phyloP scores from a whole-genome alignment of 306 rosid genomes.

The Purshia tridentata region DNA sequence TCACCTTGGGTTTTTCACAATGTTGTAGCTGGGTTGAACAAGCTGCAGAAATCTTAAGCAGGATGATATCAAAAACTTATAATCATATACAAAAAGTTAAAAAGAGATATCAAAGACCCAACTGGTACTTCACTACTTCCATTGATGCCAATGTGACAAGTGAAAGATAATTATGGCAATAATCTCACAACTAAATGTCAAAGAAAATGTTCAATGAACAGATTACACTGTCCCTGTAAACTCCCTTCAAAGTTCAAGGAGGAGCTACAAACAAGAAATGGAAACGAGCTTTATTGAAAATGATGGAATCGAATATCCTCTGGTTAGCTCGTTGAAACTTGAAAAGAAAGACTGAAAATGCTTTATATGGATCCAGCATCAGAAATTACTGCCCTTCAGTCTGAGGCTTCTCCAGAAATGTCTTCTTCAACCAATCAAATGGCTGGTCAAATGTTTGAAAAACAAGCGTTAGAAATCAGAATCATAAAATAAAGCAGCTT shows the following conservation, averaged over 20 bases:
- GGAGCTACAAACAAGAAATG: background rate
- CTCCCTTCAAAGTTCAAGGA: too few species aligned
- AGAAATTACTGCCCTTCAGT: conserved; percentile 19
- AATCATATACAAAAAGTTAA: background rate
- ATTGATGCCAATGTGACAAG: background rate
- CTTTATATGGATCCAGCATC: conserved; percentile 1
- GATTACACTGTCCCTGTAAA: background rate
- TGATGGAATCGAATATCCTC: background rate
- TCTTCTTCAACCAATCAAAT: conserved; percentile 38
- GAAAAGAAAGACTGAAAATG: background rate
- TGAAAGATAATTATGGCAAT: background rate
- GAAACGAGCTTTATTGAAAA: conserved; percentile 23
- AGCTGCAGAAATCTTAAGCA: background rate
- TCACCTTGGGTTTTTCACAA: background rate
- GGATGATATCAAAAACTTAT: background rate
- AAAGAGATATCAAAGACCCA: background rate
- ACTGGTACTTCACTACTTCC: background rate
- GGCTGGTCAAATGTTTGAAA: conserved; percentile 20
- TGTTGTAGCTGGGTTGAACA: background rate
- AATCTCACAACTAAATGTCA: background rate
- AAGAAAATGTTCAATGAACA: background rate
- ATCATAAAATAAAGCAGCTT: background rate
- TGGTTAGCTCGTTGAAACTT: background rate
- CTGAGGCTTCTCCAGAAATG: conserved; percentile 32
- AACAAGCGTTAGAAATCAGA: background rate